Conservation (phyloP, 208 protist species). For the Novymonas esmeraldas region DNA sequence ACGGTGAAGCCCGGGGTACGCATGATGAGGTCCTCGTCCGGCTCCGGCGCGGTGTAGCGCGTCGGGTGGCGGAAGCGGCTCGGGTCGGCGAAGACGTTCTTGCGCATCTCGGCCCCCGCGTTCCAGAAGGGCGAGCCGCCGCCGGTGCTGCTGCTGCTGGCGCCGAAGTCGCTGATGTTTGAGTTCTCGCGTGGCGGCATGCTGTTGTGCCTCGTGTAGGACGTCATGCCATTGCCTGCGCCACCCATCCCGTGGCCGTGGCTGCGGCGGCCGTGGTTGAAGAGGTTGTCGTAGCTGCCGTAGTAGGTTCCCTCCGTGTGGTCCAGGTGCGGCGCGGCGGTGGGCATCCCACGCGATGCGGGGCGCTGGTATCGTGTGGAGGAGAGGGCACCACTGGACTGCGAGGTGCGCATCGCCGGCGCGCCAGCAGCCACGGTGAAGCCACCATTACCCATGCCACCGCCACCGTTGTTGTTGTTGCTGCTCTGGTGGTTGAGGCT, state of each 20-base stretch:
- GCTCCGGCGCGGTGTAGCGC: constrained; percentile 29
- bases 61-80: constrained; percentile 16
- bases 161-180: constrained; percentile 12
- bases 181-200: constrained; percentile 10
- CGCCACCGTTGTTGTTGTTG: not conserved
- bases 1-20: constrained; percentile 23
- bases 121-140: constrained; percentile 21
- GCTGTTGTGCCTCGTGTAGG: constrained; percentile 12
- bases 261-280: constrained; percentile 19
- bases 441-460: constrained; percentile 7
- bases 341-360: constrained; percentile 13
- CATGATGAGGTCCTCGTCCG: constrained; percentile 34
- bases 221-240: constrained; percentile 1
- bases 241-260: constrained; percentile 12
- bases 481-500: constrained; percentile 9
- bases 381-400: constrained; percentile 26
- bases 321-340: not conserved
- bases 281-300: constrained; percentile 35
- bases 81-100: constrained; percentile 14
- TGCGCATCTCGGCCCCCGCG: constrained; percentile 10
- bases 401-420: constrained; percentile 18
- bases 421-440: constrained; percentile 20
- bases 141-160: constrained; percentile 10
- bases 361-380: constrained; percentile 19
- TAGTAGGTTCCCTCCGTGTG: constrained; percentile 18